Conservation (phyloP, 139 green algal genomes). For the Astrephomene gubernaculifera region DNA sequence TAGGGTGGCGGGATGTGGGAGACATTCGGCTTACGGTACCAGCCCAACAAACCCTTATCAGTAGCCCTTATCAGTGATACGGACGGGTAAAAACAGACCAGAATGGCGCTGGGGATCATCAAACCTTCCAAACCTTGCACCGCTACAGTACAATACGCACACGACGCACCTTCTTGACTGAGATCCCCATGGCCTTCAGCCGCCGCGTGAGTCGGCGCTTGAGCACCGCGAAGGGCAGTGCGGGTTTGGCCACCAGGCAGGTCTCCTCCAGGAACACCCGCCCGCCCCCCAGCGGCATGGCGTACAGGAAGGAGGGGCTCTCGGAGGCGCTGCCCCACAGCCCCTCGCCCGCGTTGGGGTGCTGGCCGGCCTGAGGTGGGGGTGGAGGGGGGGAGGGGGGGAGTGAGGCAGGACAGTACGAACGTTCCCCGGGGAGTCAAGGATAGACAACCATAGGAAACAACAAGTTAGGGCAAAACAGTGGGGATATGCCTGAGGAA, state of each 20-base stretch:
- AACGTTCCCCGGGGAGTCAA: too few relatives aligned
- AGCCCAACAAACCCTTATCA: too few relatives aligned
- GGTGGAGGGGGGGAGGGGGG: not conserved
- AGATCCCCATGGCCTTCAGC: slow-evolving; percentile 77
- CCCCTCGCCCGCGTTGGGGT: slow-evolving; percentile 76
- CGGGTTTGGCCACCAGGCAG: slow-evolving; percentile 84
- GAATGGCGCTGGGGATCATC: too few relatives aligned
- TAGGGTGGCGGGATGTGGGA: too few relatives aligned
- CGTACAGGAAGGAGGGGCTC: slow-evolving; percentile 88
- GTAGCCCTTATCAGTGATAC: too few relatives aligned
- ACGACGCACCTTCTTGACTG: slow-evolving; percentile 64
- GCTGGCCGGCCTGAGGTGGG: slow-evolving; percentile 56
- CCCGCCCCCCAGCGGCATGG: slow-evolving; percentile 76
- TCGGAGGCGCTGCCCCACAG: slow-evolving; percentile 78
- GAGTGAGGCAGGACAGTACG: not conserved
- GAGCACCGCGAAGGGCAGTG: slow-evolving; percentile 83
- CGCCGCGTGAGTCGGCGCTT: slow-evolving; percentile 79
- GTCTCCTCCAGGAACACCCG: slow-evolving; percentile 89
- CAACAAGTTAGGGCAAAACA: too few relatives aligned
- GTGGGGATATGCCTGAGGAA: too few relatives aligned
- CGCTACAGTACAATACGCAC: too few relatives aligned
- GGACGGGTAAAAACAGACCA: too few relatives aligned
- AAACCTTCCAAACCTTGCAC: too few relatives aligned
- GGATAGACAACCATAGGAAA: too few relatives aligned
- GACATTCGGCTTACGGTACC: too few relatives aligned